Percentiles rank a stretch among this genome's conserved stretches.
Conservation (phyloP, 1,139 yeast species). For the Diutina rugosa region DNA sequence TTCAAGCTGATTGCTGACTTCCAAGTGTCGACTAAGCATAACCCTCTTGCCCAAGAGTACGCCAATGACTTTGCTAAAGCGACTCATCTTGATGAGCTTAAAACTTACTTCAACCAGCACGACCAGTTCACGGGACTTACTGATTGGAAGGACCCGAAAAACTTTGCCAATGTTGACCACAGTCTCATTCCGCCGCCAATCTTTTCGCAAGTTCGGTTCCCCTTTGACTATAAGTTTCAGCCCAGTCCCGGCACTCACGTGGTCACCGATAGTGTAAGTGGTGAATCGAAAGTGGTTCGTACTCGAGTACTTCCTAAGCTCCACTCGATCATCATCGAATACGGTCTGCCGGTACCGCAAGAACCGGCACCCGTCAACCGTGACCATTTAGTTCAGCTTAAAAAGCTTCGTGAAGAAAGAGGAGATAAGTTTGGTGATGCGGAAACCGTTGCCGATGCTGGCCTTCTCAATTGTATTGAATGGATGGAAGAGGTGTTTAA, state of each 20-base stretch:
- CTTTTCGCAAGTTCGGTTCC: slow-evolving; percentile 63
- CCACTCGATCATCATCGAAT: slow-evolving; percentile 32
- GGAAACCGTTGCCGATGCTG: background rate
- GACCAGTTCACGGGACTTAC: slow-evolving; percentile 17
- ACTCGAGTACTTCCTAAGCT: slow-evolving; percentile 27
- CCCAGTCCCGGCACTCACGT: slow-evolving; percentile 38
- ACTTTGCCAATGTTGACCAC: slow-evolving; percentile 31
- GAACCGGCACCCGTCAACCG: slow-evolving; percentile 25
- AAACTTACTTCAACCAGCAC: slow-evolving; percentile 26
- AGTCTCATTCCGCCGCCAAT: slow-evolving; percentile 83
- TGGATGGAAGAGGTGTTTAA: slow-evolving; percentile 44
- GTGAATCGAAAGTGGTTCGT: slow-evolving; percentile 30
- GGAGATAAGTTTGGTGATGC: background rate
- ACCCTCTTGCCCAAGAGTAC: slow-evolving; percentile 28
- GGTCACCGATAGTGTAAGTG: slow-evolving; percentile 47
- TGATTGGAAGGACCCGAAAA: slow-evolving; percentile 3
- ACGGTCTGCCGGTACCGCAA: slow-evolving; percentile 16
- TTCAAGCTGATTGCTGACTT: slow-evolving; percentile 86
- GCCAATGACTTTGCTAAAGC: slow-evolving; percentile 13
- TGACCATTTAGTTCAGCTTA: slow-evolving; percentile 12
- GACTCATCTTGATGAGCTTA: slow-evolving; percentile 21
- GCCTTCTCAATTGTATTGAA: slow-evolving; percentile 31
- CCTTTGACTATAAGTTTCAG: slow-evolving; percentile 46
- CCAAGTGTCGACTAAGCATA: slow-evolving; percentile 55
- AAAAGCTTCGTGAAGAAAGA: background rate